Conservation (phyloP, 306 rosid genomes). For the Begonia masoniana region DNA sequence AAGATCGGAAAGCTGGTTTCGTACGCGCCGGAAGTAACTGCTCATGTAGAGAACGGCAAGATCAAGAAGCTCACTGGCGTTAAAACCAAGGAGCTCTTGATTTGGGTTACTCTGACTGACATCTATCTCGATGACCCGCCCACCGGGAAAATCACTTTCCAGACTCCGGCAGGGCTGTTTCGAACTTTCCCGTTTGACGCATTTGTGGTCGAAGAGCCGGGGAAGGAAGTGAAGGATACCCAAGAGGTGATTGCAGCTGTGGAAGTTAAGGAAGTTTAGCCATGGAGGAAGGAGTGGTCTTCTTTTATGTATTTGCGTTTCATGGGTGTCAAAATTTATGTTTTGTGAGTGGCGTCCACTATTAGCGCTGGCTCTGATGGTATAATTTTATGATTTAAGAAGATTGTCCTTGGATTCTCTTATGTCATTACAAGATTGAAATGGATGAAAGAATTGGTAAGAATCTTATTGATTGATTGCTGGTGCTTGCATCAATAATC, state of each 20-base stretch:
- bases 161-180: constrained; percentile 44
- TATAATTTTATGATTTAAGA: no score
- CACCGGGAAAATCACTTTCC: constrained; percentile 58
- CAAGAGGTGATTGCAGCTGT: constrained; percentile 4
- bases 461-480: no score
- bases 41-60: constrained; percentile 35
- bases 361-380: no score
- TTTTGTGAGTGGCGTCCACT: no score
- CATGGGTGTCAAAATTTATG: no score
- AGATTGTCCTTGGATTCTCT: no score
- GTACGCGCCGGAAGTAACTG: constrained; percentile 63
- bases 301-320: not conserved
- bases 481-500: no score
- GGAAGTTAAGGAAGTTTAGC: constrained; percentile 10
- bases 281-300: not conserved
- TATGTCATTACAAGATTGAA: no score
- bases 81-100: constrained; percentile 64
- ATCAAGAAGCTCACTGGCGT: constrained; percentile 79
- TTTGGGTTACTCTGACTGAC: constrained; percentile 65
- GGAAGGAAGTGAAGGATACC: constrained; percentile 13
- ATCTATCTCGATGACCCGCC: constrained; percentile 61
- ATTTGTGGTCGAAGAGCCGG: constrained; percentile 38
- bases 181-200: constrained; percentile 50
- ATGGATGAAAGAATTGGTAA: no score
- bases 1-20: constrained; percentile 52